Percentiles rank a stretch among this genome's conserved stretches.
These are phyloP conservation scores for Rosa hybrid DNA, from an alignment of 331 rosid species.

Conservation along the genomic window DNA sequence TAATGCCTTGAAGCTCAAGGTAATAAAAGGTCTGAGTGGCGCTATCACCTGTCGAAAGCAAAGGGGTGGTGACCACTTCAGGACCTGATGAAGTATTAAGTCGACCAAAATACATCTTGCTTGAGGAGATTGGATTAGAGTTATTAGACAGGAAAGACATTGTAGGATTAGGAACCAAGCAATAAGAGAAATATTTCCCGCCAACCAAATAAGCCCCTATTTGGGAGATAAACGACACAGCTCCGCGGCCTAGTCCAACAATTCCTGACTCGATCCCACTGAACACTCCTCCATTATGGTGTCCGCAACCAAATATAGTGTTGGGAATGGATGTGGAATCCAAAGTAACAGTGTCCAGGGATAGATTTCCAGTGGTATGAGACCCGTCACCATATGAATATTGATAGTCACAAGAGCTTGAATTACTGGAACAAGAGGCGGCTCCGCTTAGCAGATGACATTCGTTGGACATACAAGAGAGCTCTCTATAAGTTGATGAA, in stretches of 20 bases:
- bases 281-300: slow-evolving; percentile 1
- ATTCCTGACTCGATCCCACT: slow-evolving; percentile 1
- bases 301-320: slow-evolving; percentile 13
- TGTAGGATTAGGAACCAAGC: slow-evolving; percentile 4
- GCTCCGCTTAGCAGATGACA: background rate
- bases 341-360: background rate
- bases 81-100: background rate
- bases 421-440: background rate
- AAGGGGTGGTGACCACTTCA: slow-evolving; percentile 8
- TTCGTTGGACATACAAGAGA: background rate
- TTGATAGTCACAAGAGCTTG: background rate
- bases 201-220: background rate
- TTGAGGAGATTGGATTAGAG: background rate
- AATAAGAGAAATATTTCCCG: slow-evolving; percentile 15
- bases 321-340: background rate
- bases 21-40: background rate
- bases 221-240: slow-evolving; percentile 1
- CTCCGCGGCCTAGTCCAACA: slow-evolving; percentile 2
- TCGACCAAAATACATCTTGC: slow-evolving; percentile 22
- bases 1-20: slow-evolving; percentile 15
- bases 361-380: background rate
- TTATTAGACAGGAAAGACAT: background rate
- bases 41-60: background rate
- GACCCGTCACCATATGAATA: background rate
- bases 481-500: background rate